Percentiles rank a stretch among this genome's conserved stretches.
Conservation (phyloP, 208 protist species). For the Trypanosoma cruzi region DNA sequence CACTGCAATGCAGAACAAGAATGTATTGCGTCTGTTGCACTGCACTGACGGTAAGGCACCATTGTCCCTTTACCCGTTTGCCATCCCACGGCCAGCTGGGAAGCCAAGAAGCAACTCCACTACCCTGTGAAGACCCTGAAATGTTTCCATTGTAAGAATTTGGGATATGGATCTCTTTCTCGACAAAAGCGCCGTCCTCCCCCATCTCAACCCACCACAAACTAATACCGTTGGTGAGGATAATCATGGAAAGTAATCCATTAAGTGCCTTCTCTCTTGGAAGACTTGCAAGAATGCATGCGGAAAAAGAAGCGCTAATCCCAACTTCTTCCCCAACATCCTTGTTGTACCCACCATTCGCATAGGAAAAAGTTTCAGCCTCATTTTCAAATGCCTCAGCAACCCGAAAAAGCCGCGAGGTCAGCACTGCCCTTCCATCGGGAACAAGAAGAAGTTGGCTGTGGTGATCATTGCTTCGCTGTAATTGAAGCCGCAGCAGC, state of each 20-base stretch:
- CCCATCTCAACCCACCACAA: slow-evolving; percentile 66
- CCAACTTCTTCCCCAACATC: neutral
- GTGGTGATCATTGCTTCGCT: slow-evolving; percentile 51
- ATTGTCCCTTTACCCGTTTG: slow-evolving; percentile 12
- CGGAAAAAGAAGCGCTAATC: slow-evolving; percentile 5
- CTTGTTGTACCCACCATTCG: neutral
- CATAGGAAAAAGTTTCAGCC: neutral
- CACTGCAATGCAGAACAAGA: slow-evolving; percentile 64
- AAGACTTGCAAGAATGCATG: slow-evolving; percentile 21
- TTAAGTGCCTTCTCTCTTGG: neutral
- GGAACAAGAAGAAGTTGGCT: slow-evolving; percentile 53
- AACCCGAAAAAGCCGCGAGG: slow-evolving; percentile 33
- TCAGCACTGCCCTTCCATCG: slow-evolving; percentile 45
- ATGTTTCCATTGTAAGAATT: neutral
- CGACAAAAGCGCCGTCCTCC: slow-evolving; percentile 41
- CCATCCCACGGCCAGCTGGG: slow-evolving; percentile 19
- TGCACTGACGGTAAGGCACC: slow-evolving; percentile 60
- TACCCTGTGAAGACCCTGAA: neutral
- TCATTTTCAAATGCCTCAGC: slow-evolving; percentile 25
- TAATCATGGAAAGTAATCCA: slow-evolving; percentile 36
- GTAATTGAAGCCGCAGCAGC: slow-evolving; percentile 49
- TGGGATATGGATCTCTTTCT: slow-evolving; percentile 28
- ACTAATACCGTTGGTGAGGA: slow-evolving; percentile 59
- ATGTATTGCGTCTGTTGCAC: slow-evolving; percentile 61
- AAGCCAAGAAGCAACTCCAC: slow-evolving; percentile 19